Base-by-base conservation (phyloP, 2,329 filamentous ascomycete genomes). In the Fusarium bactridioides region DNA sequence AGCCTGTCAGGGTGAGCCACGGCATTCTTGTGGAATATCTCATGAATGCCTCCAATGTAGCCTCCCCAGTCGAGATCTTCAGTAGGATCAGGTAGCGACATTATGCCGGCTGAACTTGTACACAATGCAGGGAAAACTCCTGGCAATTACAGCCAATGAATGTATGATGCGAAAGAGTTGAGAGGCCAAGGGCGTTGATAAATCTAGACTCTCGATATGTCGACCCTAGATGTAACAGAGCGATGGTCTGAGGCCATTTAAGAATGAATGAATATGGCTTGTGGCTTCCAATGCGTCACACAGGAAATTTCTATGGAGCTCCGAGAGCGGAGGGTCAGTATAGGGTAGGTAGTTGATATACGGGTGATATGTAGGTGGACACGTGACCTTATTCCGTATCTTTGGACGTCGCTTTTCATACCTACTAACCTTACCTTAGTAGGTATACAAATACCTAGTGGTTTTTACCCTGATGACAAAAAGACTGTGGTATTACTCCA, bases 1-100 rank as follows among this genome's bases (percentile, higher is more conserved):
- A 35, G 56, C 33, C 23, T 27, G 31, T 51, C 25, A 19, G 56
- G 56, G 31, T 37, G 23, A 35, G 31, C 25, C 25, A 50, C 25
- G 25, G 56, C 56, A 51, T 59, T 59, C 56, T 59, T 59, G 56
- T 59, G 56, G 33, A 59, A 59, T 59, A 59, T 59, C 56, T 59
- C 56, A 29, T 59, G 56, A 29, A 59, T 59, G 33, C 23, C 56
- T 11, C 43, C 56, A 35, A 59, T 18, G 56, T 59, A 59, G 23
- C 56, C 43, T 19, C 43, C 31, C 55, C 55, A 58, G 55, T 50
- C 55, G 55, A 58, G 55, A 13, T 58, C 43, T 25, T 27, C 31
- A 47, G 55, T 59, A 19, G 56, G 56, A 25, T 53, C 50, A 53
- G 33, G 50, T 27, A 53, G 33, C 13, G 50, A 53, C 50, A 38